These are phyloP conservation scores for Fonsecaea pedrosoi DNA, from an alignment of 2,329 filamentous ascomycete species.

Conservation along the genomic window DNA sequence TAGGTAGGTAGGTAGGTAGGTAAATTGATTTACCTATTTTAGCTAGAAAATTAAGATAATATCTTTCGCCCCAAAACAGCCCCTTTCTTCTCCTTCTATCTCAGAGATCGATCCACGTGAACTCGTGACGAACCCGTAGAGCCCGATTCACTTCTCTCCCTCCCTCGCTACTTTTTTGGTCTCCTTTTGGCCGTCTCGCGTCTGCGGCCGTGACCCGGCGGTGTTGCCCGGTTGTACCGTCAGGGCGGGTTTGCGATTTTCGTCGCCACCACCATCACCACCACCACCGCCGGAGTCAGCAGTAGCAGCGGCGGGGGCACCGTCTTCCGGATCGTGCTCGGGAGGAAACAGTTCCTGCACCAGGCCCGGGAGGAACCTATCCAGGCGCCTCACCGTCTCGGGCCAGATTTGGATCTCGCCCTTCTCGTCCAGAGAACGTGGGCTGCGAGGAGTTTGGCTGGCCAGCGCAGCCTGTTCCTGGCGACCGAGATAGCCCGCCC, in stretches of 20 bases:
- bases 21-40: no score
- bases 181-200: conserved; percentile 12
- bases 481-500: conserved; percentile 74
- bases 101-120: no score
- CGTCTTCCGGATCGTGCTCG: conserved; percentile 1
- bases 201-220: conserved; percentile 11
- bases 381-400: conserved; percentile 66
- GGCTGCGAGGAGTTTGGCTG: conserved; percentile 8
- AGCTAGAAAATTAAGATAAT: no score
- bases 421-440: conserved; percentile 45
- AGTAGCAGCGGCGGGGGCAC: background rate
- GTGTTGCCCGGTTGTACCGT: background rate
- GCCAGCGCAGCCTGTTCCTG: conserved; percentile 4
- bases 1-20: no score
- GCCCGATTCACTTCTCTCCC: no score
- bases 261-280: background rate
- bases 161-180: no score
- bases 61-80: no score
- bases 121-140: no score
- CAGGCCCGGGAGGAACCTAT: conserved; percentile 65
- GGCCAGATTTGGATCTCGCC: conserved; percentile 62
- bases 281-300: background rate
- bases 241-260: conserved; percentile 12
- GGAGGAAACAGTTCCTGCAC: conserved; percentile 48
- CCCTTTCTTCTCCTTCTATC: background rate